Conservation (phyloP, 2,329 filamentous ascomycete genomes). For the Apiospora sp. region DNA sequence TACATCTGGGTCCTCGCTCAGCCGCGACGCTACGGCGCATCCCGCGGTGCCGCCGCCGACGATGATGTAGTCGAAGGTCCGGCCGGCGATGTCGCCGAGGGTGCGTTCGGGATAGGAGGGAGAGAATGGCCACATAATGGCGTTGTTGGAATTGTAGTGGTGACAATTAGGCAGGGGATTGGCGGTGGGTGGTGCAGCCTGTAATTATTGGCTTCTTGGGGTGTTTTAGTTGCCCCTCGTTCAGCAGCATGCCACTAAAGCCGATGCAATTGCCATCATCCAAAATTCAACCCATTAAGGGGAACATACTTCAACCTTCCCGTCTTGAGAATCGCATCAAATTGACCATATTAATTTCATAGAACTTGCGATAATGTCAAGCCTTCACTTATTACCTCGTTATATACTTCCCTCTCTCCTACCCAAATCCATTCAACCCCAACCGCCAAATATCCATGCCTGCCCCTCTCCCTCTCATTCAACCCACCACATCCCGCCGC, state of each 20-base stretch:
- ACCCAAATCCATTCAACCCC: not conserved
- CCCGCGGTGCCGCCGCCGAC: constrained; percentile 30
- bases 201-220: not conserved
- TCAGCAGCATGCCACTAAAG: not conserved
- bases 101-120: constrained; percentile 25
- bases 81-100: constrained; percentile 21
- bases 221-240: not conserved
- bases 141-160: not conserved
- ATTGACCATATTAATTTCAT: not conserved
- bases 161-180: not conserved
- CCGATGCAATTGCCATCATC: not conserved
- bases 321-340: not conserved
- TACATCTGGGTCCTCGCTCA: constrained; percentile 28
- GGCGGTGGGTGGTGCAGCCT: not conserved
- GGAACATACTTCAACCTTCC: no score
- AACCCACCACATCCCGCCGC: not conserved
- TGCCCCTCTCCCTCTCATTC: no score
- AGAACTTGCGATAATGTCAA: not conserved
- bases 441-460: not conserved
- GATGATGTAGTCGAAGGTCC: constrained; percentile 30
- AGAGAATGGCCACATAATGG: constrained; percentile 28
- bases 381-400: not conserved
- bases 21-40: constrained; percentile 26
- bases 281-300: not conserved
- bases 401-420: not conserved